A percentile compares a stretch with the other conserved stretches of the same genome.
phyloP scores from a whole-genome alignment of 345 rosid genomes.

The Eucalyptus virginea region DNA sequence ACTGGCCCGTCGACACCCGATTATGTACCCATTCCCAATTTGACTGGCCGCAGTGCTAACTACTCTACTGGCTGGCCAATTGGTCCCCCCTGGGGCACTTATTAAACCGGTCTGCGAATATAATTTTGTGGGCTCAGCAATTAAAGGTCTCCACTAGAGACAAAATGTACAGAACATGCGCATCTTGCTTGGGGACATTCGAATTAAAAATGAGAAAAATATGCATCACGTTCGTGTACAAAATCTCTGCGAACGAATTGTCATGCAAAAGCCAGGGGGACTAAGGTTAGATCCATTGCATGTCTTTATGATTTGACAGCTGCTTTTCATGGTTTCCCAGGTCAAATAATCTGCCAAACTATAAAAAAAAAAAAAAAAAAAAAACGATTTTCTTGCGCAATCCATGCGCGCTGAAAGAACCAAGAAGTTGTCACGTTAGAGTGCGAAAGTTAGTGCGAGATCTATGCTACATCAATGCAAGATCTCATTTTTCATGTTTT shows the following conservation, averaged over 20 bases:
- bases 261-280: neutral
- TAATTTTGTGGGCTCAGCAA: neutral
- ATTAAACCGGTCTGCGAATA: neutral
- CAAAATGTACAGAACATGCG: neutral
- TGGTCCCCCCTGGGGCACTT: neutral
- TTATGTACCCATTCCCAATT: neutral
- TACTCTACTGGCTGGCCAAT: neutral
- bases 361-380: neutral
- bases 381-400: neutral
- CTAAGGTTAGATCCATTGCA: neutral
- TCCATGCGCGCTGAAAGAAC: neutral
- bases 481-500: neutral
- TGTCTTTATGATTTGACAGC: neutral
- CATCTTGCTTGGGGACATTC: neutral
- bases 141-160: neutral
- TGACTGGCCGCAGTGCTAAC: neutral
- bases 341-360: neutral
- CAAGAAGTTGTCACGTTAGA: neutral
- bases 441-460: neutral
- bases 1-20: neutral
- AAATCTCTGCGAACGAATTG: neutral
- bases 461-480: neutral
- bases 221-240: neutral
- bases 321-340: neutral
- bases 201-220: neutral